Percentiles rank a stretch among this genome's conserved stretches.
Conservation (phyloP, 2,329 filamentous ascomycete genomes). For the Talaromyces pinophilus region DNA sequence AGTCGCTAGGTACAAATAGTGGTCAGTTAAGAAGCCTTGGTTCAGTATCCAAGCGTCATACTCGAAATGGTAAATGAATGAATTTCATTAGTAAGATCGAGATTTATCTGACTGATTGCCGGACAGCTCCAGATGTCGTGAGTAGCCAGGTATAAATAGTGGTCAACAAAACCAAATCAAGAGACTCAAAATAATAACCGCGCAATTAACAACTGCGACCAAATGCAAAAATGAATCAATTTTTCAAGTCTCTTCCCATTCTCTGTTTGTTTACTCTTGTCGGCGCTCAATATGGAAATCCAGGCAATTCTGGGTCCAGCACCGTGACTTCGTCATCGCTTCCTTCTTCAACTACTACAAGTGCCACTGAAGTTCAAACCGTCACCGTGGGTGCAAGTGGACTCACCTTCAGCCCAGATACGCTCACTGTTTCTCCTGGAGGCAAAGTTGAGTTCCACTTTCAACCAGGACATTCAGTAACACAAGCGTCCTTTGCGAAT, state of each 20-base stretch:
- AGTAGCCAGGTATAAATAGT: not conserved
- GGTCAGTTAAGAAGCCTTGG: not conserved
- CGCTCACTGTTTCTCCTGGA: conserved; percentile 32
- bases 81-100: not conserved
- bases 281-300: not conserved
- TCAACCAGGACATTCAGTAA: conserved; percentile 54
- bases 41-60: not conserved
- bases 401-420: conserved; percentile 11
- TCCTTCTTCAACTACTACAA: conserved; percentile 16
- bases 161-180: not conserved
- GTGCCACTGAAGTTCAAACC: conserved; percentile 32
- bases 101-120: not conserved
- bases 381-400: conserved; percentile 46
- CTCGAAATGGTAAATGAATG: not conserved
- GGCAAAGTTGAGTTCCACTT: conserved; percentile 58
- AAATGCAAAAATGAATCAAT: not conserved
- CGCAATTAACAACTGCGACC: not conserved
- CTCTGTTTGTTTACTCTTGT: not conserved
- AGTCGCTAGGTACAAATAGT: not conserved
- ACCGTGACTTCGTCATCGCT: not conserved
- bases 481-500: conserved; percentile 51
- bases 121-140: not conserved
- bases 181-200: not conserved
- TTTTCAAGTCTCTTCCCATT: not conserved
- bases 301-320: not conserved